These are phyloP conservation scores for Herpetomonas muscarum DNA, from an alignment of 208 protist genomes.

Conservation along the genomic window DNA sequence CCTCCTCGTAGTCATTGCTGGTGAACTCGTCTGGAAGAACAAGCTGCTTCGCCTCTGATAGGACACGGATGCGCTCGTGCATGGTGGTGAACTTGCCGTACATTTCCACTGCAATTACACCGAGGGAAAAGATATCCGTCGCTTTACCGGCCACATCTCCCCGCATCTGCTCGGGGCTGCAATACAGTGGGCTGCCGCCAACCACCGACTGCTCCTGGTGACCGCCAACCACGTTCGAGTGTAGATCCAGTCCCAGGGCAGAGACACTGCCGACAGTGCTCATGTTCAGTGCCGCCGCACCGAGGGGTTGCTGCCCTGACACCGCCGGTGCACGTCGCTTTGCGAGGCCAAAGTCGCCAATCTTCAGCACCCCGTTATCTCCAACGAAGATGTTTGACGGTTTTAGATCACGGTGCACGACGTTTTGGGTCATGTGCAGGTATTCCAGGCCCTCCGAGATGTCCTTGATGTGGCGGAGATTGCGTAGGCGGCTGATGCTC, in stretches of 20 bases:
- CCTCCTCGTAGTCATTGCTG: constrained; percentile 43
- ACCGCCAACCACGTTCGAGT: constrained; percentile 20
- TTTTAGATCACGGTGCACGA: constrained; percentile 83
- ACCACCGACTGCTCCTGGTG: constrained; percentile 48
- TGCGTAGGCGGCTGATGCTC: constrained; percentile 50
- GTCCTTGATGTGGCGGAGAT: constrained; percentile 60
- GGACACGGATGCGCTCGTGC: constrained; percentile 63
- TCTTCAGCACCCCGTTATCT: constrained; percentile 54
- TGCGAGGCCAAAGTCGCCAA: constrained; percentile 84
- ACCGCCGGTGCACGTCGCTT: constrained; percentile 28
- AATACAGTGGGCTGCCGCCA: constrained; percentile 70
- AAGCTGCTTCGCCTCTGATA: constrained; percentile 48
- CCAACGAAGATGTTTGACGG: constrained; percentile 84
- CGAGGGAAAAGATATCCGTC: constrained; percentile 77
- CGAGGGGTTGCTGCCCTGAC: neutral
- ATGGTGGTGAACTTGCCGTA: constrained; percentile 66
- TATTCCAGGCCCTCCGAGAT: constrained; percentile 67
- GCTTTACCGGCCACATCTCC: constrained; percentile 43
- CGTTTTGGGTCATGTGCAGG: constrained; percentile 52
- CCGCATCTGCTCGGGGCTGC: constrained; percentile 71
- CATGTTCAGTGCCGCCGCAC: neutral
- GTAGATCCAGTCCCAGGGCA: constrained; percentile 23
- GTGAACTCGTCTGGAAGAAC: constrained; percentile 32
- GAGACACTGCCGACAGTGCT: neutral
- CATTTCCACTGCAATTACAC: constrained; percentile 77